Evolutionary conservation across 257 asterid genomes (phyloP), one percentile per base, ranked within the genome.

Genomic region (Solanum corneliomulleri): DNA sequence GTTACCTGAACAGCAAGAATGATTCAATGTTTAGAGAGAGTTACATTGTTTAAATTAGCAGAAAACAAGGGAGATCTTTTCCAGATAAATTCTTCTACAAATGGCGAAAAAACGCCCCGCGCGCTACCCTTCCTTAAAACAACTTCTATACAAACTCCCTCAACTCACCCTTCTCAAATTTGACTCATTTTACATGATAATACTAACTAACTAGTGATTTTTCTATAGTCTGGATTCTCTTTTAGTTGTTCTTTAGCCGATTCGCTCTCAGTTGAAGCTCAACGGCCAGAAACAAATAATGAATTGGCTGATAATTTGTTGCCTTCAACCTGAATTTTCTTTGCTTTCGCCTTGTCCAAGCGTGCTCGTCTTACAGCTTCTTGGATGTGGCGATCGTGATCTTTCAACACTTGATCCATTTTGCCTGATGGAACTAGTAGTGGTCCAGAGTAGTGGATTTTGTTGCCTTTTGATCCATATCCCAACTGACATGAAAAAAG

Each of bases 391-490:
- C 98, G 97, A 87, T 97, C 99, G 20, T 96, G 96, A 74, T 96
- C 99, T 90, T 94, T 95, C 90, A 97, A 80, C 90, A 92, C 93
- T 93, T 96, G 98, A 75, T 97, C 99, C 91, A 94, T 92, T 93
- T 94, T 95, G 74, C 96, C 97, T 3, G 99, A 93, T 20, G 99
- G 98, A 42, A 92, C 99, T 45, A 95, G 90, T 84, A 97, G 85
- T 0, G 99, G 99, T 29, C 99, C 99, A 0, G 99, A 97, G 93
- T 94, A 97, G 92, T 97, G 98, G 23, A 97, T 95, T 83, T 92
- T 96, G 90, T 91, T 96, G 84, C 96, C 96, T 87, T 91, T 95
- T 52, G 98, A 93, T 72, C 98, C 98, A 87, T 92, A 92, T 13
- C 97, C 98, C 87, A 92, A 85, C 98, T 95, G 91, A 89, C 75